A percentile compares a stretch with the other conserved stretches of the same genome.
Conservation (phyloP, 2,329 filamentous ascomycete genomes). For the Penicillium occitanis region DNA sequence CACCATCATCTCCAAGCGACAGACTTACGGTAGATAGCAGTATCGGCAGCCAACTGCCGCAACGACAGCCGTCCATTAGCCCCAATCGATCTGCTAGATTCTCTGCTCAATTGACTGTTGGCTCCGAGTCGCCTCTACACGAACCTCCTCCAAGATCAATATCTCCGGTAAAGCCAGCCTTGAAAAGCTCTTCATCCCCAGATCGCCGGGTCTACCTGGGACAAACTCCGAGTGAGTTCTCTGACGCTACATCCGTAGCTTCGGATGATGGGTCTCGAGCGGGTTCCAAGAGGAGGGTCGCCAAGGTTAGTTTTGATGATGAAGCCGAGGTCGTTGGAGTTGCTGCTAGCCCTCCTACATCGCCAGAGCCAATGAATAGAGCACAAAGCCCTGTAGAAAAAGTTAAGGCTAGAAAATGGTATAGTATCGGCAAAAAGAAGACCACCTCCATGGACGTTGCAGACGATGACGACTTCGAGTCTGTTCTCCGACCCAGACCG, state of each 20-base stretch:
- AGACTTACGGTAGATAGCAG: constrained; percentile 13
- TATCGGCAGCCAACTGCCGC: background rate
- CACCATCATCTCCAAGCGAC: constrained; percentile 18
- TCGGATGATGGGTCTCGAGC: constrained; percentile 46
- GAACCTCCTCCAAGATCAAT: constrained; percentile 60
- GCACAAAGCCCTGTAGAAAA: constrained; percentile 37
- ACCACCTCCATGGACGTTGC: constrained; percentile 27
- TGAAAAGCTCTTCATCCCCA: constrained; percentile 55
- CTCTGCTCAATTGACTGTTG: constrained; percentile 52
- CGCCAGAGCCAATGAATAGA: constrained; percentile 37
- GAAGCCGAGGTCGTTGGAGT: constrained; percentile 52
- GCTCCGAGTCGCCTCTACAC: constrained; percentile 52
- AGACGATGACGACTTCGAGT: constrained; percentile 54
- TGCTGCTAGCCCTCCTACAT: constrained; percentile 43
- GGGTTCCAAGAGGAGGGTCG: constrained; percentile 53
- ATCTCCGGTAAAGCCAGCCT: constrained; percentile 62
- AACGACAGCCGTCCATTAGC: constrained; percentile 34
- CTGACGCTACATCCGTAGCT: constrained; percentile 54
- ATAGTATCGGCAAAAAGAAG: constrained; percentile 38
- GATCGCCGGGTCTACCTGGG: constrained; percentile 30
- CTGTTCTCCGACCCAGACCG: constrained; percentile 59
- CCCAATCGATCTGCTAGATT: constrained; percentile 60
- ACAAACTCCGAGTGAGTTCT: constrained; percentile 53
- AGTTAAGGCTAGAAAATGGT: constrained; percentile 38
- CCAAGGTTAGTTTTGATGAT: constrained; percentile 69